These are phyloP conservation scores for Botryotinia narcissicola DNA, from an alignment of 2,329 filamentous ascomycete genomes.

Conservation along the genomic window DNA sequence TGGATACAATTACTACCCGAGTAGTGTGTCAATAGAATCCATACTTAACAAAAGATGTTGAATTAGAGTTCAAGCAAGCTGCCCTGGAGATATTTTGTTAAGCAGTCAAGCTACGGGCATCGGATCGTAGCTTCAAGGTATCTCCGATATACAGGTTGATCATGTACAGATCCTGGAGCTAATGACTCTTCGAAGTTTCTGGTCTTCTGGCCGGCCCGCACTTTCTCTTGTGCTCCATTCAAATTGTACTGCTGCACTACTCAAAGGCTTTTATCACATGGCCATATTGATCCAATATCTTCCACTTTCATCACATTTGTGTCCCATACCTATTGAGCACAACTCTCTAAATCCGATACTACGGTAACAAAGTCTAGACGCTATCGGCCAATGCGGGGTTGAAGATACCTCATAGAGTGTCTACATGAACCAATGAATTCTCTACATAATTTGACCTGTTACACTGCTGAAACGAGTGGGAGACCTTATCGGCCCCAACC, in stretches of 20 bases:
- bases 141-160: not conserved
- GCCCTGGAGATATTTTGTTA: no score
- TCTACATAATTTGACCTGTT: not conserved
- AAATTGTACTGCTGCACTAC: not conserved
- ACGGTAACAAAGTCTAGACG: slow-evolving; percentile 10
- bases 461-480: slow-evolving; percentile 16
- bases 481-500: not conserved
- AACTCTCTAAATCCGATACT: slow-evolving; percentile 15
- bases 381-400: not conserved
- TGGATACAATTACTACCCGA: not conserved
- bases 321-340: not conserved
- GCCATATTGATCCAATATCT: not conserved
- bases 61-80: not conserved
- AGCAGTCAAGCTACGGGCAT: no score
- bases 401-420: not conserved
- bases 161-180: not conserved
- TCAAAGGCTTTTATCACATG: not conserved
- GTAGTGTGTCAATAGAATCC: not conserved
- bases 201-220: not conserved
- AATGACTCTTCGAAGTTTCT: not conserved
- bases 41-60: not conserved
- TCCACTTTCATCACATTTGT: not conserved
- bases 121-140: not conserved
- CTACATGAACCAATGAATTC: not conserved
- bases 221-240: not conserved